phyloP scores from a whole-genome alignment of 1,139 yeast genomes.

The Nakaseomyces delphensis region DNA sequence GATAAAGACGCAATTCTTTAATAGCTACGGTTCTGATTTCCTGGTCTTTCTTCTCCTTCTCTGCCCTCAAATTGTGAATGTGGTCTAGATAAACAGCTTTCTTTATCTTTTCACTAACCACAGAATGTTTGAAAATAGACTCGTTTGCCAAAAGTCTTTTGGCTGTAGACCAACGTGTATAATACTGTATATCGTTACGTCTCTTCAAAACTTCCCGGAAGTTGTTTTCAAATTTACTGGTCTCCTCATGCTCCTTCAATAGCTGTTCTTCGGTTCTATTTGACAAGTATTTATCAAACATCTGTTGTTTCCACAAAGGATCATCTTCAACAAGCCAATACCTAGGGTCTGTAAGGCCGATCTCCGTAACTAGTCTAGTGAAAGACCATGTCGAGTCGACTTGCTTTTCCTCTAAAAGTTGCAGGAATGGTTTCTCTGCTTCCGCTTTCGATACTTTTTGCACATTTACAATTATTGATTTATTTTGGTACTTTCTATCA shows the following conservation, averaged over 20 bases:
- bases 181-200: conserved; percentile 39
- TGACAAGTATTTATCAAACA: conserved; percentile 58
- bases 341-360: conserved; percentile 46
- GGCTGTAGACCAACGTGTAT: conserved; percentile 60
- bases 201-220: conserved; percentile 43
- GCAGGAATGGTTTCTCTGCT: conserved; percentile 41
- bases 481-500: conserved; percentile 11
- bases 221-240: conserved; percentile 47
- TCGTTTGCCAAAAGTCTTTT: conserved; percentile 49
- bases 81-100: conserved; percentile 45
- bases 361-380: conserved; percentile 51
- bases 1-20: conserved; percentile 43
- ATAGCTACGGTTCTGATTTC: conserved; percentile 43
- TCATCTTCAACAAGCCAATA: conserved; percentile 62
- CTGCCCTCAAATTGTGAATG: conserved; percentile 36
- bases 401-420: conserved; percentile 42
- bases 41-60: conserved; percentile 33
- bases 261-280: conserved; percentile 49
- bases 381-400: conserved; percentile 77
- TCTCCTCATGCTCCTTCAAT: conserved; percentile 43
- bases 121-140: conserved; percentile 56
- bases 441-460: conserved; percentile 28
- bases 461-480: conserved; percentile 17
- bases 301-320: conserved; percentile 49
- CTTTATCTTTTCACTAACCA: conserved; percentile 50